Evolutionary conservation across 139 green algal species (phyloP).

Genomic region (Trebouxia sp.): DNA sequence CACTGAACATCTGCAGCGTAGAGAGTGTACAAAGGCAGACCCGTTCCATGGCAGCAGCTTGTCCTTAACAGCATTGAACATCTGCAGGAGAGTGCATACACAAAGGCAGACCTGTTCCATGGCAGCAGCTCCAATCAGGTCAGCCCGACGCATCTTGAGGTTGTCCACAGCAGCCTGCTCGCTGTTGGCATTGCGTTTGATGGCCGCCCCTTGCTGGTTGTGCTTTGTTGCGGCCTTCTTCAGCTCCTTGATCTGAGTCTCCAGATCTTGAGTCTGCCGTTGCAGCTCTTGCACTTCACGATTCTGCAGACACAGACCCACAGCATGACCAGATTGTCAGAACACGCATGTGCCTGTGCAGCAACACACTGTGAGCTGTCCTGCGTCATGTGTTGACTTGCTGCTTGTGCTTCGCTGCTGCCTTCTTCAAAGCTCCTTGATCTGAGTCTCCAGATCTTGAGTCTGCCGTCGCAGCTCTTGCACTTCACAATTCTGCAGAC

Average conservation of each 20-base stretch:
- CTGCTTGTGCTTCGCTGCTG: slow-evolving; percentile 45
- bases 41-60: neutral
- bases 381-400: too few relatives aligned
- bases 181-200: slow-evolving; percentile 34
- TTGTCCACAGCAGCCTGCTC: slow-evolving; percentile 40
- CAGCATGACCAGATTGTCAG: neutral
- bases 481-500: neutral
- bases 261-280: slow-evolving; percentile 32
- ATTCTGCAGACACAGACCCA: neutral
- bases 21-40: neutral
- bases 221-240: slow-evolving; percentile 46
- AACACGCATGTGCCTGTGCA: neutral
- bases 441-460: slow-evolving; percentile 20
- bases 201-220: slow-evolving; percentile 47
- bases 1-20: neutral
- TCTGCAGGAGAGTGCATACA: neutral
- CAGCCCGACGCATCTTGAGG: slow-evolving; percentile 7
- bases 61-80: too few relatives aligned
- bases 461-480: slow-evolving; percentile 30
- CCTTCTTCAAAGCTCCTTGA: slow-evolving; percentile 41
- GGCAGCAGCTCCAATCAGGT: slow-evolving; percentile 47
- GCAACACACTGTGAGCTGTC: neutral
- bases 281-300: slow-evolving; percentile 5
- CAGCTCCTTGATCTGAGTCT: slow-evolving; percentile 30
- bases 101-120: slow-evolving; percentile 48